These are phyloP conservation scores for Quercus aquifolioides DNA, from an alignment of 306 rosid species.

Conservation along the genomic window DNA sequence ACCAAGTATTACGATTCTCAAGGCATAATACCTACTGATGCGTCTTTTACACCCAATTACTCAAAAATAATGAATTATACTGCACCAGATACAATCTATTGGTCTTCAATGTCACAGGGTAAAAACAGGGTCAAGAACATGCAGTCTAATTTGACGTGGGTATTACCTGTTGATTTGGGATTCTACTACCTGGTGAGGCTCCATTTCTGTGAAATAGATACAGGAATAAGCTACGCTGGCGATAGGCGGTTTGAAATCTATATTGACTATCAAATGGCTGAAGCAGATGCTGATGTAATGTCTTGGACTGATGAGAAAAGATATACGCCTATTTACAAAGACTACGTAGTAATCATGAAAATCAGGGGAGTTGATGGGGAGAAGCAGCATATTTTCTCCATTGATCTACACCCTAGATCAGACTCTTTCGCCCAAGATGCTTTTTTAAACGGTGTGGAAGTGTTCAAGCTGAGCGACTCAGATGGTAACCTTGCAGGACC, in stretches of 20 bases:
- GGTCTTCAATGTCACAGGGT: rapidly evolving
- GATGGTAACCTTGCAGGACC: not conserved
- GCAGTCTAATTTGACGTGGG: not conserved
- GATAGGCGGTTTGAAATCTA: not conserved
- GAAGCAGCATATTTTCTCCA: not conserved
- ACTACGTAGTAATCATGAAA: not conserved
- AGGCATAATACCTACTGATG: rapidly evolving
- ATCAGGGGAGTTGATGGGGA: not conserved
- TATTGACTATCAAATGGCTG: not conserved
- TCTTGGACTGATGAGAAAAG: rapidly evolving
- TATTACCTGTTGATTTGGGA: rapidly evolving
- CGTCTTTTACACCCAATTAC: rapidly evolving
- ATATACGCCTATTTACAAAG: not conserved
- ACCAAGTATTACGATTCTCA: rapidly evolving
- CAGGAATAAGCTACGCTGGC: rapidly evolving
- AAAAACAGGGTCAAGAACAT: rapidly evolving
- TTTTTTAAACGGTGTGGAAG: not conserved
- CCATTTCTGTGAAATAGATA: not conserved
- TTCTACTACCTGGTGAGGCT: not conserved
- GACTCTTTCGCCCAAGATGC: not conserved
- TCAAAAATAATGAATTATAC: rapidly evolving
- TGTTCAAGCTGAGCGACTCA: conserved; percentile 18
- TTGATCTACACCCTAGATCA: not conserved
- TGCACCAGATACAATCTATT: not conserved
- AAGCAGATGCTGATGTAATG: rapidly evolving